These are phyloP conservation scores for Saksenaea oblongispora DNA, from an alignment of 371 early-diverging fungal species.

Conservation along the genomic window DNA sequence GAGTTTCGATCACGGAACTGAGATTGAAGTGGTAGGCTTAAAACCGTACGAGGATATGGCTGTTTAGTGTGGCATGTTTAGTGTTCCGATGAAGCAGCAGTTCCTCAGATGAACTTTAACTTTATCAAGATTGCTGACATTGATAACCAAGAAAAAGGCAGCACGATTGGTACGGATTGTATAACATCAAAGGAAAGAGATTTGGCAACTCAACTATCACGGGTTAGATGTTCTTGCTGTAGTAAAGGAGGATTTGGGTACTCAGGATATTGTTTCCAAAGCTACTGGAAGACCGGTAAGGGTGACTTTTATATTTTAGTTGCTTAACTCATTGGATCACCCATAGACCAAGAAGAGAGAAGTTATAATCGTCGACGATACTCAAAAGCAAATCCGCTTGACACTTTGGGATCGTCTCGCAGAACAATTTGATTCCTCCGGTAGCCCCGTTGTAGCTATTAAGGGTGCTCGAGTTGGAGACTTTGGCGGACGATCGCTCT, in stretches of 20 bases:
- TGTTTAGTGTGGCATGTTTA: conserved; percentile 12
- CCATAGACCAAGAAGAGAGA: conserved; percentile 82
- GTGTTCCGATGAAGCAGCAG: conserved; percentile 61
- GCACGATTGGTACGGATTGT: conserved; percentile 56
- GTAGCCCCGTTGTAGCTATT: conserved; percentile 74
- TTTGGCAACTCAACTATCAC: background rate
- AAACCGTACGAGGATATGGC: background rate
- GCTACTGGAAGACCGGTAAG: conserved; percentile 68
- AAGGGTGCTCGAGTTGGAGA: conserved; percentile 87
- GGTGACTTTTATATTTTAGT: background rate
- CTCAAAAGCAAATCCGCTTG: conserved; percentile 67
- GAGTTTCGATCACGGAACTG: conserved; percentile 69
- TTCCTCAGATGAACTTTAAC: conserved; percentile 72
- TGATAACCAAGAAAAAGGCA: conserved; percentile 63
- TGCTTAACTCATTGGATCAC: background rate
- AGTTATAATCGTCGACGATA: conserved; percentile 79
- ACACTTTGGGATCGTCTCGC: conserved; percentile 94
- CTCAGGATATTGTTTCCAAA: conserved; percentile 68
- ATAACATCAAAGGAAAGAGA: too few species aligned
- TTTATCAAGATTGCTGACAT: conserved; percentile 71
- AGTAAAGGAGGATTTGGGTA: conserved; percentile 67
- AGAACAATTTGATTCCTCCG: conserved; percentile 57
- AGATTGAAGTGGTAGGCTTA: conserved; percentile 58
- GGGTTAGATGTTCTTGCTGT: conserved; percentile 81
- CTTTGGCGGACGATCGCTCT: conserved; percentile 82